Conservation (phyloP, 306 rosid genomes). For the Vicia villosa region DNA sequence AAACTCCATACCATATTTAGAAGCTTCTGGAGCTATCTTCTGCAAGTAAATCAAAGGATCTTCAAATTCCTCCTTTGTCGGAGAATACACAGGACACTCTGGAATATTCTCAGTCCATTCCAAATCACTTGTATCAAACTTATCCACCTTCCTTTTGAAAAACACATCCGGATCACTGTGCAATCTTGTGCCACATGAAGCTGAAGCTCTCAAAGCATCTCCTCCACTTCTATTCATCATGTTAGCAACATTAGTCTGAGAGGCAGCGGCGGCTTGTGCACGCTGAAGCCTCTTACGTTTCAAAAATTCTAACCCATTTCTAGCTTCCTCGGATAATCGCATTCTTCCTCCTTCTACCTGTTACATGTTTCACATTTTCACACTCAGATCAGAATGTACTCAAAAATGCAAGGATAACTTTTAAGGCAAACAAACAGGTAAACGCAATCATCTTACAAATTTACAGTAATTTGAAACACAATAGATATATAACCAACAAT, state of each 20-base stretch:
- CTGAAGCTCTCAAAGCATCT: conserved; percentile 77
- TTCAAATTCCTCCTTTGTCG: conserved; percentile 88
- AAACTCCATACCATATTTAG: conserved; percentile 82
- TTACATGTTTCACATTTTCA: conserved; percentile 22
- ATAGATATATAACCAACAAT: conserved; percentile 11
- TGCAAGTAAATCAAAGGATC: conserved; percentile 92
- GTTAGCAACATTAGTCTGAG: conserved; percentile 52
- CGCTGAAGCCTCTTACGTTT: conserved; percentile 82
- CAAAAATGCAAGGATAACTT: conserved; percentile 6
- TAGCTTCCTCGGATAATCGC: conserved; percentile 68
- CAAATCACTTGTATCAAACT: conserved; percentile 78
- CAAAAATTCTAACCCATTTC: conserved; percentile 72
- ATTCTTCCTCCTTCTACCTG: conserved; percentile 95
- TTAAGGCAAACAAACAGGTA: conserved; percentile 16
- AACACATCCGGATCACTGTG: conserved; percentile 60
- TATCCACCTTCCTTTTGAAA: conserved; percentile 78
- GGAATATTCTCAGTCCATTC: conserved; percentile 84
- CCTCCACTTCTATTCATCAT: conserved; percentile 90
- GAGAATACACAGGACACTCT: conserved; percentile 89
- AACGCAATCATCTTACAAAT: not conserved
- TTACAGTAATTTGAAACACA: conserved; percentile 6
- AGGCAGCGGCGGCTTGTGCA: conserved; percentile 46
- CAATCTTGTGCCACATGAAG: conserved; percentile 68
- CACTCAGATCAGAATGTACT: conserved; percentile 9
- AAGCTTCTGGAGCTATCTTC: conserved; percentile 95